Evolutionary conservation across 768 basidiomycete species (phyloP).

Genomic region (Boletellus emodensis): DNA sequence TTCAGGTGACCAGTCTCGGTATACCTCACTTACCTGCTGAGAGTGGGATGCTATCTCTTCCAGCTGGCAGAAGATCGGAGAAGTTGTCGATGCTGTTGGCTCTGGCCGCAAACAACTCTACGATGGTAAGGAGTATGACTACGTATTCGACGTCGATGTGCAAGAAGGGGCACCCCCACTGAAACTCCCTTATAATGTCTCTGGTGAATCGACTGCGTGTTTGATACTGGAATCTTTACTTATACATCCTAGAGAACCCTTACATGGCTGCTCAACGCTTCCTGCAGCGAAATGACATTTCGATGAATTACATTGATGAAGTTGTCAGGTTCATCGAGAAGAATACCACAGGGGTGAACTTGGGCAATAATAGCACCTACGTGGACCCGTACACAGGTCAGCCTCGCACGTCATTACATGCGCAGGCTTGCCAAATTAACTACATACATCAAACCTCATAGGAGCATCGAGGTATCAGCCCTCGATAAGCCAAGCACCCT

Average conservation of each 20-base stretch:
- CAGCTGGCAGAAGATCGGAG: conserved; percentile 91
- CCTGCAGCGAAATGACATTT: conserved; percentile 77
- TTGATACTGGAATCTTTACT: not conserved
- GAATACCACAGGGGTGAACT: conserved; percentile 74
- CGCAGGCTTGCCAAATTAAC: not conserved
- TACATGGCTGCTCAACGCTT: conserved; percentile 88
- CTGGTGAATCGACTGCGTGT: conserved; percentile 46
- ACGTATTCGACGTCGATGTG: conserved; percentile 98
- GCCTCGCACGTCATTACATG: not conserved
- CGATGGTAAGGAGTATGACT: conserved; percentile 94
- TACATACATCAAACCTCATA: conserved; percentile 14
- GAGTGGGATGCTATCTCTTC: conserved; percentile 75
- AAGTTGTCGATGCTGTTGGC: conserved; percentile 93
- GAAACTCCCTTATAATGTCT: conserved; percentile 90
- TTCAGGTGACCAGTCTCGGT: not conserved
- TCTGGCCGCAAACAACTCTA: conserved; percentile 88
- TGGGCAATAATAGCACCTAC: conserved; percentile 60
- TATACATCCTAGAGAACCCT: conserved; percentile 68
- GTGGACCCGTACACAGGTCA: conserved; percentile 90
- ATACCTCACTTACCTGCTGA: conserved; percentile 1
- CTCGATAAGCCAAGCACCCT: conserved; percentile 31
- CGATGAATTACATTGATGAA: conserved; percentile 79
- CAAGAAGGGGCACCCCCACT: conserved; percentile 88
- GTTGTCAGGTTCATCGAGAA: conserved; percentile 93
- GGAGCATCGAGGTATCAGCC: conserved; percentile 65